Conservation (phyloP, 2,329 filamentous ascomycete species). For the Thielaviopsis cerberus region DNA sequence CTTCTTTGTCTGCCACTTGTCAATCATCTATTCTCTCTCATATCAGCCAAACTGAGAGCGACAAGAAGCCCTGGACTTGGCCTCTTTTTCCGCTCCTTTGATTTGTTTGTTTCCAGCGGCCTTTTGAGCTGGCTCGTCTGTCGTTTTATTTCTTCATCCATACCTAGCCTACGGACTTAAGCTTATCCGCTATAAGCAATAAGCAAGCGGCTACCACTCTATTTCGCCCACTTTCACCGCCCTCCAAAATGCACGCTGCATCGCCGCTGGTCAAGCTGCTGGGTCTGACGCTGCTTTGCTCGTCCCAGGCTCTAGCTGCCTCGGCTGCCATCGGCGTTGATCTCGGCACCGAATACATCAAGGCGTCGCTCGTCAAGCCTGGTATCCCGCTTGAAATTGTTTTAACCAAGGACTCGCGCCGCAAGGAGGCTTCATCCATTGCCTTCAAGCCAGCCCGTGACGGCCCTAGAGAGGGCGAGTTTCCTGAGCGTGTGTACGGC, state of each 20-base stretch:
- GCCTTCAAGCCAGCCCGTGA: slow-evolving; percentile 75
- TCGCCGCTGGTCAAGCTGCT: slow-evolving; percentile 15
- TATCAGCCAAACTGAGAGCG: background rate
- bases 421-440: slow-evolving; percentile 81
- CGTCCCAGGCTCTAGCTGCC: slow-evolving; percentile 31
- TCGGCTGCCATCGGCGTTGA: slow-evolving; percentile 80
- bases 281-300: slow-evolving; percentile 21
- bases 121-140: background rate
- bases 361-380: slow-evolving; percentile 86
- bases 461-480: slow-evolving; percentile 45
- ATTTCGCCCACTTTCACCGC: slow-evolving; percentile 19
- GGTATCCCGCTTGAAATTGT: slow-evolving; percentile 96
- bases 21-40: background rate
- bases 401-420: slow-evolving; percentile 89
- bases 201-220: slow-evolving; percentile 18
- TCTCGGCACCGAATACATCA: slow-evolving; percentile 90
- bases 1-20: background rate
- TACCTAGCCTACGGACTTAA: too few species aligned
- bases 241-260: slow-evolving; percentile 5
- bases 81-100: background rate
- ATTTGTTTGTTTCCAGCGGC: background rate
- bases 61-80: background rate
- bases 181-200: too few species aligned
- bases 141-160: too few species aligned
- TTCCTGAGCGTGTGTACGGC: slow-evolving; percentile 81